phyloP scores from a whole-genome alignment of 148 eudicot genomes.

The Fagopyrum esculentum region DNA sequence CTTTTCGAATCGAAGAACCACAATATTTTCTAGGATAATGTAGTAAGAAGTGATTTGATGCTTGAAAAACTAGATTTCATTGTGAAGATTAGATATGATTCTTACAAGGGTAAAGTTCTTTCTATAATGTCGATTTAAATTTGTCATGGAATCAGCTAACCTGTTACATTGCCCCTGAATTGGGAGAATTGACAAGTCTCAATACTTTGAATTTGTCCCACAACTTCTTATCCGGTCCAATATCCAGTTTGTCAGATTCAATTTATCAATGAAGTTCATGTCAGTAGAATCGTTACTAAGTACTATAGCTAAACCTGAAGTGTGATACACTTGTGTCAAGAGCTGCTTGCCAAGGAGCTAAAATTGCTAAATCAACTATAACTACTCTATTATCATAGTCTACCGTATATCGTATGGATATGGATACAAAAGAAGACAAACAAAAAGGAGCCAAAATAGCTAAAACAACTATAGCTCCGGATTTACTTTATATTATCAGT shows the following conservation, averaged over 20 bases:
- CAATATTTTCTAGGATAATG: background rate
- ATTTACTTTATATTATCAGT: no score
- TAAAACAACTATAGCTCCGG: no score
- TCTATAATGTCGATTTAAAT: background rate
- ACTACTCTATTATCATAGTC: no score
- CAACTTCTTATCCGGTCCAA: background rate
- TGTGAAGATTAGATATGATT: conserved; percentile 9
- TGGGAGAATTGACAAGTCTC: background rate
- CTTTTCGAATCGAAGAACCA: background rate
- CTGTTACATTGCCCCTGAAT: conserved; percentile 14
- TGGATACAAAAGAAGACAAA: no score
- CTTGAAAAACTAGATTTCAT: background rate
- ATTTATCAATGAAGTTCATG: no score
- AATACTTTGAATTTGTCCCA: conserved; percentile 15
- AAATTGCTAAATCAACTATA: no score
- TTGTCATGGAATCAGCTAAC: conserved; percentile 14
- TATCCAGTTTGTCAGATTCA: background rate
- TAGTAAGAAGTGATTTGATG: background rate
- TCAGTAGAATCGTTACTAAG: no score
- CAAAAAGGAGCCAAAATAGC: no score
- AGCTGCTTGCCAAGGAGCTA: no score
- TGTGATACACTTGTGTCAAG: no score
- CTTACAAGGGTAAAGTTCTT: background rate
- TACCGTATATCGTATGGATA: no score
- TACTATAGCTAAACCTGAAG: no score